Percentiles rank a stretch among this genome's conserved stretches.
Conservation (phyloP, 805 yeast species). For the Yarrowia deformans region DNA sequence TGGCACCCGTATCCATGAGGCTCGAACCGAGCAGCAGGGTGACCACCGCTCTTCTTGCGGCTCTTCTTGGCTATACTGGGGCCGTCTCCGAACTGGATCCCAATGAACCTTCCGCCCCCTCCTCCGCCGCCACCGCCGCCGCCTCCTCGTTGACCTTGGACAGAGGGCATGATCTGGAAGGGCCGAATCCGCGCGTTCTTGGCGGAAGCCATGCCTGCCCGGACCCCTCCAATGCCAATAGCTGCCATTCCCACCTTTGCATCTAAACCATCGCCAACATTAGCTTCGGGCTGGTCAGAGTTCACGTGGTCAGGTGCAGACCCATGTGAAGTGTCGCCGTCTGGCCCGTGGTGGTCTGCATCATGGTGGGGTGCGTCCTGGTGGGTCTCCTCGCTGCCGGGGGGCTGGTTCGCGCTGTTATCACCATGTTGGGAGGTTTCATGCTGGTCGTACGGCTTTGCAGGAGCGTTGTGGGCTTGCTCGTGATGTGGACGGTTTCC, state of each 20-base stretch:
- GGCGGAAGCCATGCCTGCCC: background rate
- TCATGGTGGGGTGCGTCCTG: background rate
- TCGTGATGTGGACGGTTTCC: background rate
- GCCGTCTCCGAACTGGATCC: conserved; percentile 25
- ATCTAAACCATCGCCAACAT: conserved; percentile 1
- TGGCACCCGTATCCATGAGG: conserved; percentile 34
- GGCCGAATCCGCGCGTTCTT: conserved; percentile 19
- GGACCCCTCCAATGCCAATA: conserved; percentile 4
- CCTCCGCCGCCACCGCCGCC: conserved; percentile 3
- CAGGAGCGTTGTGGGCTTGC: background rate
- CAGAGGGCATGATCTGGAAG: conserved; percentile 20
- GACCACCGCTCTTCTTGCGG: conserved; percentile 8
- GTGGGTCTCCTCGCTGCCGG: conserved; percentile 21
- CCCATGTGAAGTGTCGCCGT: conserved; percentile 23
- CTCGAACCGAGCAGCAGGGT: conserved; percentile 10
- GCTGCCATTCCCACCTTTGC: conserved; percentile 22
- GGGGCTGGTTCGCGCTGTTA: background rate
- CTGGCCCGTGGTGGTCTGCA: conserved; percentile 7
- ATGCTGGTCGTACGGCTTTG: background rate
- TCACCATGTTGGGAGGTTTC: conserved; percentile 7
- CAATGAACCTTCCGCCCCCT: conserved; percentile 11
- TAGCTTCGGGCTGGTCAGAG: conserved; percentile 29
- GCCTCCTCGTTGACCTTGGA: conserved; percentile 8
- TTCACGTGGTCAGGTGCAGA: conserved; percentile 13
- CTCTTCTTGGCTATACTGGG: conserved; percentile 6